A percentile compares a stretch with the other conserved stretches of the same genome.
phyloP scores from a whole-genome alignment of 768 basidiomycete species.

The Lentinula sp. region DNA sequence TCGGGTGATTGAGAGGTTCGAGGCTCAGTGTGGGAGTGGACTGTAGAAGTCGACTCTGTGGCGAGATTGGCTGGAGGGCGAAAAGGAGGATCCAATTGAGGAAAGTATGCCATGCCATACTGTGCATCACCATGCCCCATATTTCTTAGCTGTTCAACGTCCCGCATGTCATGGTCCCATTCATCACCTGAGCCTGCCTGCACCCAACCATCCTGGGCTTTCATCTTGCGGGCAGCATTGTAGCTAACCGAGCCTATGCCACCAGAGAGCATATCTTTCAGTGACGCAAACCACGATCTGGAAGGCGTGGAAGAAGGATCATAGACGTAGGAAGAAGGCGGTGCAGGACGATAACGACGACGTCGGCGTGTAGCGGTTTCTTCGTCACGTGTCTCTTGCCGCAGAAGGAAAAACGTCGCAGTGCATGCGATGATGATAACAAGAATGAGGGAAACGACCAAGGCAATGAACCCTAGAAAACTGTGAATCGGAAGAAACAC shows the following conservation, averaged over 20 bases:
- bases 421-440: slow-evolving; percentile 48
- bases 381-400: slow-evolving; percentile 27
- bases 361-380: slow-evolving; percentile 7
- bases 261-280: background rate
- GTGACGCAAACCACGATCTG: background rate
- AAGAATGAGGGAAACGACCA: slow-evolving; percentile 48
- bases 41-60: slow-evolving; percentile 22
- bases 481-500: background rate
- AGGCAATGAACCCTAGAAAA: slow-evolving; percentile 48
- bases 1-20: background rate
- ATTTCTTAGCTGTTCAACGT: slow-evolving; percentile 5
- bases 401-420: slow-evolving; percentile 52
- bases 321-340: slow-evolving; percentile 10
- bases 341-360: slow-evolving; percentile 17
- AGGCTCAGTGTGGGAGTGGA: slow-evolving; percentile 20
- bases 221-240: slow-evolving; percentile 11
- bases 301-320: background rate
- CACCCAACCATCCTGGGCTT: slow-evolving; percentile 39
- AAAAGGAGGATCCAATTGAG: background rate
- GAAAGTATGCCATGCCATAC: background rate
- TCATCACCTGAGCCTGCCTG: slow-evolving; percentile 42
- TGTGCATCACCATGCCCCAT: slow-evolving; percentile 2
- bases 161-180: slow-evolving; percentile 29
- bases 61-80: slow-evolving; percentile 15
- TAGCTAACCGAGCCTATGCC: background rate